A percentile compares a stretch with the other conserved stretches of the same genome.
Conservation (phyloP, 2,329 filamentous ascomycete genomes). For the Mycosphaerelloides madeirae region DNA sequence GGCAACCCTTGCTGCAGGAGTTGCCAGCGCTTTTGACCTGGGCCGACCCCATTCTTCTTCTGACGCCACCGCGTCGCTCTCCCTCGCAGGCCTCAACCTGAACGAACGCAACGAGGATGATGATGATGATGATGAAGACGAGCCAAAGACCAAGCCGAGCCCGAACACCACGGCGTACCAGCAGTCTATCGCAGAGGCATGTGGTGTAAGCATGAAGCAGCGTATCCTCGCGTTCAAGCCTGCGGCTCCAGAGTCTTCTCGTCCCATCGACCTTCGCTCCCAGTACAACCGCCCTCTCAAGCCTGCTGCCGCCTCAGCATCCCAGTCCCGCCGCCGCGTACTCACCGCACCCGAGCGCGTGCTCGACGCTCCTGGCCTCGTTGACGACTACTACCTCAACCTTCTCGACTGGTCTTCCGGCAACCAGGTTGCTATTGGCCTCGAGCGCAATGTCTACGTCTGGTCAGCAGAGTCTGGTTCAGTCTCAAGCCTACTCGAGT, state of each 20-base stretch:
- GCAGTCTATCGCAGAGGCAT: constrained; percentile 82
- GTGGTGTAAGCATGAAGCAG: constrained; percentile 87
- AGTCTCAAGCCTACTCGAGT: constrained; percentile 85
- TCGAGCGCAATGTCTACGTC: constrained; percentile 95
- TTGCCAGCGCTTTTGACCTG: constrained; percentile 62
- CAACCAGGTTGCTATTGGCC: constrained; percentile 95
- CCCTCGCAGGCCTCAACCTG: constrained; percentile 74
- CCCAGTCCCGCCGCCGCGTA: constrained; percentile 86
- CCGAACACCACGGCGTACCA: constrained; percentile 89
- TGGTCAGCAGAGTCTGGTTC: constrained; percentile 95
- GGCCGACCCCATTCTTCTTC: constrained; percentile 60
- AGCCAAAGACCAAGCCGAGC: constrained; percentile 64
- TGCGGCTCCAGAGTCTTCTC: constrained; percentile 93
- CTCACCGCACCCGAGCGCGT: constrained; percentile 94
- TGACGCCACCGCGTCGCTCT: constrained; percentile 51
- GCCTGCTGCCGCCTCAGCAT: constrained; percentile 65
- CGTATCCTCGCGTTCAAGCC: constrained; percentile 98
- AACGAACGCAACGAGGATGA: constrained; percentile 52
- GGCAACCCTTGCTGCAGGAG: constrained; percentile 64
- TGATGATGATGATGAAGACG: constrained; percentile 62
- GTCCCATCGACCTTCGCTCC: constrained; percentile 92
- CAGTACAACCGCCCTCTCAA: constrained; percentile 98
- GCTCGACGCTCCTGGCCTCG: constrained; percentile 87
- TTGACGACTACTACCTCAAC: constrained; percentile 99
- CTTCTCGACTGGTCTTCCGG: constrained; percentile 95